Conservation (phyloP, 805 yeast species). For the Candida maltosa region DNA sequence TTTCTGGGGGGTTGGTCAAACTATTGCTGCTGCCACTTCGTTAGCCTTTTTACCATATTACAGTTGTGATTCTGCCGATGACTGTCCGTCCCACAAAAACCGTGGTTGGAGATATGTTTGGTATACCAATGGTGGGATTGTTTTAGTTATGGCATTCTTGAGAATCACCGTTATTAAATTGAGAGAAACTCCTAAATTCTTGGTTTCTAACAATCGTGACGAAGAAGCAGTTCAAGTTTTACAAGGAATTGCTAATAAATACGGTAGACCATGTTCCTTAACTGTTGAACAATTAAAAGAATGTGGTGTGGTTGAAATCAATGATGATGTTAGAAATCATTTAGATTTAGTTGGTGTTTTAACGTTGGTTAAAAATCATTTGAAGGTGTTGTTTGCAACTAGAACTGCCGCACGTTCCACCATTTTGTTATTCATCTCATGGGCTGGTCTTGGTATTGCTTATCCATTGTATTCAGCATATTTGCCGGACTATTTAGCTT, state of each 20-base stretch:
- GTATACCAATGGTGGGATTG: conserved; percentile 48
- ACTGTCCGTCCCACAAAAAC: conserved; percentile 45
- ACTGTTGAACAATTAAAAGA: conserved; percentile 44
- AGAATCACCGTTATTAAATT: conserved; percentile 31
- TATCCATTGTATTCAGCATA: conserved; percentile 53
- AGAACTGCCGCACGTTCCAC: conserved; percentile 38
- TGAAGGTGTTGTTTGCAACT: conserved; percentile 39
- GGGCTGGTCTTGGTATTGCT: conserved; percentile 57
- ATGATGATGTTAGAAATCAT: conserved; percentile 17
- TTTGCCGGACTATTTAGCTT: conserved; percentile 48
- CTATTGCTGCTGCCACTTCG: conserved; percentile 46
- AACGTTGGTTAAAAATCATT: conserved; percentile 27
- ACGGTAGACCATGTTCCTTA: conserved; percentile 40
- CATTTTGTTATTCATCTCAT: conserved; percentile 38
- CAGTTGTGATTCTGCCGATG: conserved; percentile 36
- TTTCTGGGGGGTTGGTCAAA: conserved; percentile 65
- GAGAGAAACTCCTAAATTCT: conserved; percentile 56
- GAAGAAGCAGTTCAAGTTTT: conserved; percentile 44
- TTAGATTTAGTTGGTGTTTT: conserved; percentile 16
- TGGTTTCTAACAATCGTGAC: conserved; percentile 50
- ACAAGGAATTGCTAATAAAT: conserved; percentile 41
- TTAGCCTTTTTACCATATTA: conserved; percentile 53
- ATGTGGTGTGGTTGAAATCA: conserved; percentile 35
- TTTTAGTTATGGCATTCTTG: conserved; percentile 30
- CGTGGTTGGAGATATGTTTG: conserved; percentile 62